phyloP scores from a whole-genome alignment of 441 rosid species.

The Melastoma candidum region DNA sequence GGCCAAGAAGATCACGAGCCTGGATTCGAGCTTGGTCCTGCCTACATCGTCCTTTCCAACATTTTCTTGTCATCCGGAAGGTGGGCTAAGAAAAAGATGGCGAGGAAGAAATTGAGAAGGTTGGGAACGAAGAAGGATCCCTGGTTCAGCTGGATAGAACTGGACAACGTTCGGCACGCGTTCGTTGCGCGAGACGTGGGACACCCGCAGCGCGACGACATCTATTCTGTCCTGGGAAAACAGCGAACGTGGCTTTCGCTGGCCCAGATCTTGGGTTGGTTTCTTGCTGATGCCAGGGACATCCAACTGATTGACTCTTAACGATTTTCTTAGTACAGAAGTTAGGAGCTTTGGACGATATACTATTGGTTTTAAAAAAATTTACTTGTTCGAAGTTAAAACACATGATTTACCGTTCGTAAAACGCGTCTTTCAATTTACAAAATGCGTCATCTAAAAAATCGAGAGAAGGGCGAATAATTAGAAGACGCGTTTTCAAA shows the following conservation, averaged over 20 bases:
- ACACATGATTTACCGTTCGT: too few relatives aligned
- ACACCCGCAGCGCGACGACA: slow-evolving; percentile 24
- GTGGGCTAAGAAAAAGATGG: slow-evolving; percentile 36
- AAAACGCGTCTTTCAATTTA: too few relatives aligned
- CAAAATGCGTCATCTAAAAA: too few relatives aligned
- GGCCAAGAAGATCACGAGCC: slow-evolving; percentile 27
- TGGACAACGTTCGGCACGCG: slow-evolving; percentile 26
- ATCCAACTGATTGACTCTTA: too few relatives aligned
- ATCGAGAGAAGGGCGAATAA: too few relatives aligned
- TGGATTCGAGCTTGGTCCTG: slow-evolving; percentile 27
- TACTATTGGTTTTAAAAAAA: too few relatives aligned
- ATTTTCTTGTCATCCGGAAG: slow-evolving; percentile 37
- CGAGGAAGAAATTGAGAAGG: slow-evolving; percentile 32
- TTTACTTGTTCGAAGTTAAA: too few relatives aligned
- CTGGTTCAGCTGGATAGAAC: slow-evolving; percentile 44
- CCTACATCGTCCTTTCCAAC: slow-evolving; percentile 37
- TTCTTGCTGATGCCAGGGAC: too few relatives aligned
- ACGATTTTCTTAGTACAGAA: too few relatives aligned
- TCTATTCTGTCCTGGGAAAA: slow-evolving; percentile 30
- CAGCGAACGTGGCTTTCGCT: slow-evolving; percentile 18
- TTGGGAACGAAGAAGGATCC: slow-evolving; percentile 42
- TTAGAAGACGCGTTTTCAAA: too few relatives aligned
- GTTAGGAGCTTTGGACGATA: too few relatives aligned
- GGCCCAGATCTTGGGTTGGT: too few relatives aligned
- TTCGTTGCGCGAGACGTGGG: slow-evolving; percentile 35